These are phyloP conservation scores for Lipomyces chichibuensis DNA, from an alignment of 805 yeast species.

Conservation along the genomic window DNA sequence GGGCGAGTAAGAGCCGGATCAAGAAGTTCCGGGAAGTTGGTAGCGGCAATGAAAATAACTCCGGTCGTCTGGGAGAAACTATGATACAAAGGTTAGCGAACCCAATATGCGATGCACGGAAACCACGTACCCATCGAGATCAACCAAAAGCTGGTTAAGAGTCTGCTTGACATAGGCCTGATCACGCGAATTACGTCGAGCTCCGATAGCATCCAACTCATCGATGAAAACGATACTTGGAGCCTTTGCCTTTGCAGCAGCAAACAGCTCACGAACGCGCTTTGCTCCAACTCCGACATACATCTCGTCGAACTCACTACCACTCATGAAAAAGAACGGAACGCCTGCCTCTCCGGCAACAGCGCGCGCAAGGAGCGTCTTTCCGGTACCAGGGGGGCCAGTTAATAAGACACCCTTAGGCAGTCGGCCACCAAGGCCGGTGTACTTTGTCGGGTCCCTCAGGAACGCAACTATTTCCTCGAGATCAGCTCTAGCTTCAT, in stretches of 20 bases:
- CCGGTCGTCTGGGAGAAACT: slow-evolving; percentile 80
- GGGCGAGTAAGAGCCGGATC: slow-evolving; percentile 98
- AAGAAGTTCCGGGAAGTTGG: slow-evolving; percentile 94
- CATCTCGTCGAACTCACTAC: slow-evolving; percentile 96
- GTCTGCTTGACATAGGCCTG: slow-evolving; percentile 99
- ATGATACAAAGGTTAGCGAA: slow-evolving; percentile 37
- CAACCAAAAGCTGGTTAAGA: slow-evolving; percentile 90
- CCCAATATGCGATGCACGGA: not conserved
- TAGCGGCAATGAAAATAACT: slow-evolving; percentile 95
- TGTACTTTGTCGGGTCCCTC: slow-evolving; percentile 93
- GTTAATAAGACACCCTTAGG: slow-evolving; percentile 96
- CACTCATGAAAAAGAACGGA: slow-evolving; percentile 97
- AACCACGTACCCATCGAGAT: slow-evolving; percentile 73
- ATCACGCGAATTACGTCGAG: slow-evolving; percentile 94
- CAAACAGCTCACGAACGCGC: slow-evolving; percentile 89
- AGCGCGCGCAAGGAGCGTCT: slow-evolving; percentile 93
- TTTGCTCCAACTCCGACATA: slow-evolving; percentile 99
- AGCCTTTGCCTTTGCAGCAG: slow-evolving; percentile 90
- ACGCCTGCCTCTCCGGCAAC: slow-evolving; percentile 99
- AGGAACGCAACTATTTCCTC: slow-evolving; percentile 98
- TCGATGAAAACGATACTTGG: slow-evolving; percentile 98
- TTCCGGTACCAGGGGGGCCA: slow-evolving; percentile 99
- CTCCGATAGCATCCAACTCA: slow-evolving; percentile 98
- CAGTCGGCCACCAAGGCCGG: slow-evolving; percentile 94
- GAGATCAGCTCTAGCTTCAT: slow-evolving; percentile 95